These are phyloP conservation scores for Penicillium sp. DNA, from an alignment of 2,329 filamentous ascomycete genomes.

Conservation along the genomic window DNA sequence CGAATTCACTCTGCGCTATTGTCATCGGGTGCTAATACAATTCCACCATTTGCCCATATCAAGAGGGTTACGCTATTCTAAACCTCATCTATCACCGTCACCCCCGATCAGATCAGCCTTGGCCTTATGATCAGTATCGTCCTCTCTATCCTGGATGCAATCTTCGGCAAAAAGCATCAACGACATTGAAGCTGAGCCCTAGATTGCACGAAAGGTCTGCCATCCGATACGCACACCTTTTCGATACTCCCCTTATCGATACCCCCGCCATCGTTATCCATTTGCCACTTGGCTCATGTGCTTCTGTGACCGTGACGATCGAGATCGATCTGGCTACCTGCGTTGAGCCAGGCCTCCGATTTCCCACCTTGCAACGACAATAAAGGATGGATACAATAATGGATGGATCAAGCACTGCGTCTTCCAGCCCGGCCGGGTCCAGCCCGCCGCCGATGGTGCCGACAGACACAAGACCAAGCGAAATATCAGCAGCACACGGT, in stretches of 20 bases:
- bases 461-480: neutral
- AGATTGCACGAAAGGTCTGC: neutral
- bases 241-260: neutral
- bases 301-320: constrained; percentile 31
- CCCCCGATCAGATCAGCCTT: constrained; percentile 5
- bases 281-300: constrained; percentile 33
- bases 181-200: constrained; percentile 7
- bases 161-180: constrained; percentile 13
- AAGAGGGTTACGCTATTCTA: constrained; percentile 3
- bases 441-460: neutral
- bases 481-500: constrained; percentile 4
- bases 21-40: neutral
- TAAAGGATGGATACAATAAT: no score
- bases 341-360: neutral
- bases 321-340: constrained; percentile 34
- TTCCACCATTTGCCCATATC: neutral
- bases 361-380: neutral
- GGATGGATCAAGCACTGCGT: constrained; percentile 9
- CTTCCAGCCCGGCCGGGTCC: constrained; percentile 4
- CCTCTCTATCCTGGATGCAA: constrained; percentile 9
- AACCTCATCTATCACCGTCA: constrained; percentile 3
- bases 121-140: constrained; percentile 15
- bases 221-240: neutral
- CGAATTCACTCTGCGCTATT: neutral
- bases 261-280: neutral